phyloP scores from a whole-genome alignment of 805 yeast species.

The Starmera pachycereana region DNA sequence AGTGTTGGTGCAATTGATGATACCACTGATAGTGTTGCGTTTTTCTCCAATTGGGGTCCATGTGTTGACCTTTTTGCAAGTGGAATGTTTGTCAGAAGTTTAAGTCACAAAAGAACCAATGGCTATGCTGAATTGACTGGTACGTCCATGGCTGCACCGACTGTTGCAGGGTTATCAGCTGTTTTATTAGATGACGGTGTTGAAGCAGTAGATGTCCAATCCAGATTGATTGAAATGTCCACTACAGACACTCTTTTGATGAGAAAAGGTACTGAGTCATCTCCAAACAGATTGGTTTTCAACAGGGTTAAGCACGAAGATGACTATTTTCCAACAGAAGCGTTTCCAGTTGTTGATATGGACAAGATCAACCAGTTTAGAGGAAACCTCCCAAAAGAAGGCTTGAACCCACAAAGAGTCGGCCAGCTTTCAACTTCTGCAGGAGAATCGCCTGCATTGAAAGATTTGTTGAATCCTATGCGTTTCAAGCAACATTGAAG shows the following conservation, averaged over 20 bases:
- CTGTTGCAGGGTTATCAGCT: slow-evolving; percentile 58
- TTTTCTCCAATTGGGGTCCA: slow-evolving; percentile 87
- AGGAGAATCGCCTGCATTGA: not conserved
- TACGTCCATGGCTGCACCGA: slow-evolving; percentile 77
- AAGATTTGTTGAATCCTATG: not conserved
- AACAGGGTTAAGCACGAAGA: slow-evolving; percentile 25
- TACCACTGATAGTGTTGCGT: slow-evolving; percentile 53
- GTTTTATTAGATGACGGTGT: slow-evolving; percentile 44
- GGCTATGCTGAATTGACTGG: slow-evolving; percentile 40
- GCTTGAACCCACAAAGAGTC: slow-evolving; percentile 2
- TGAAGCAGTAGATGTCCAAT: slow-evolving; percentile 29
- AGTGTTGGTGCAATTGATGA: slow-evolving; percentile 90
- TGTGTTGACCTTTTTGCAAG: slow-evolving; percentile 84
- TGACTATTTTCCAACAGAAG: slow-evolving; percentile 18
- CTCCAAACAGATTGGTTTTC: slow-evolving; percentile 50
- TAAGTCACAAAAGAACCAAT: slow-evolving; percentile 24
- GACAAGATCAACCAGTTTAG: not conserved
- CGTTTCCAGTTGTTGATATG: not conserved
- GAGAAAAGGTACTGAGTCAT: slow-evolving; percentile 35
- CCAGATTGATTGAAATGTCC: slow-evolving; percentile 33
- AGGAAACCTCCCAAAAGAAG: not conserved
- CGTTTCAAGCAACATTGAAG: not conserved
- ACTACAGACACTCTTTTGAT: slow-evolving; percentile 37
- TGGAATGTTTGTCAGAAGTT: slow-evolving; percentile 59
- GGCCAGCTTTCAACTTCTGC: not conserved